Evolutionary conservation across 805 yeast species (phyloP).

Genomic region (Hanseniaspora lachancei): DNA sequence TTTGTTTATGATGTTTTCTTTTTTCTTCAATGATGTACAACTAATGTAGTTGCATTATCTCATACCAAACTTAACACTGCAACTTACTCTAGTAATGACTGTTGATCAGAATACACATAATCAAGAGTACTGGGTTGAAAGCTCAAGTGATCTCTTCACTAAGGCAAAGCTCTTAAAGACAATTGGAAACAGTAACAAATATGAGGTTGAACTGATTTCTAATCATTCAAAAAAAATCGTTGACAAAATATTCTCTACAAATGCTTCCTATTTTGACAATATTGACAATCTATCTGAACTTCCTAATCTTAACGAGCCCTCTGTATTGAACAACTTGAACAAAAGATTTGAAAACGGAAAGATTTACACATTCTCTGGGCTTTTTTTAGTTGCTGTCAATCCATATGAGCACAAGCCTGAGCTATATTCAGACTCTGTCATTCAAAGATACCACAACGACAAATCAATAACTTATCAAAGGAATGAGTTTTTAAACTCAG

Average conservation of each 20-base stretch:
- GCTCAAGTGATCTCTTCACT: conserved; percentile 40
- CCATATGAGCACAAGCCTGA: conserved; percentile 71
- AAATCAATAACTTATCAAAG: conserved; percentile 20
- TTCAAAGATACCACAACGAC: conserved; percentile 36
- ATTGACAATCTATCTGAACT: conserved; percentile 92
- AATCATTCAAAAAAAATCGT: conserved; percentile 7
- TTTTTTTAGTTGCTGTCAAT: conserved; percentile 86
- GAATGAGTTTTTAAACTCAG: not conserved
- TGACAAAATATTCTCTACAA: conserved; percentile 30
- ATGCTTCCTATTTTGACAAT: conserved; percentile 80
- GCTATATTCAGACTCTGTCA: conserved; percentile 47
- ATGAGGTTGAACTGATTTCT: conserved; percentile 24
- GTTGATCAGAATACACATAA: not conserved
- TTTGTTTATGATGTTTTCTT: not conserved
- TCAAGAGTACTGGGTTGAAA: conserved; percentile 63
- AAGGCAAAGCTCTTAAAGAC: conserved; percentile 32
- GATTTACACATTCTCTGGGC: conserved; percentile 89
- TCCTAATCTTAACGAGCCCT: conserved; percentile 87
- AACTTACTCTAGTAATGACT: not conserved
- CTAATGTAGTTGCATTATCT: not conserved
- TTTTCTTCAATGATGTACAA: not conserved
- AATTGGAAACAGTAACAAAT: conserved; percentile 31
- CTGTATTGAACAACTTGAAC: conserved; percentile 75
- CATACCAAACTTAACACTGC: no score
- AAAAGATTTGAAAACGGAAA: conserved; percentile 62